These are phyloP conservation scores for Curvularia sp. DNA, from an alignment of 2,329 filamentous ascomycete genomes.

Conservation along the genomic window DNA sequence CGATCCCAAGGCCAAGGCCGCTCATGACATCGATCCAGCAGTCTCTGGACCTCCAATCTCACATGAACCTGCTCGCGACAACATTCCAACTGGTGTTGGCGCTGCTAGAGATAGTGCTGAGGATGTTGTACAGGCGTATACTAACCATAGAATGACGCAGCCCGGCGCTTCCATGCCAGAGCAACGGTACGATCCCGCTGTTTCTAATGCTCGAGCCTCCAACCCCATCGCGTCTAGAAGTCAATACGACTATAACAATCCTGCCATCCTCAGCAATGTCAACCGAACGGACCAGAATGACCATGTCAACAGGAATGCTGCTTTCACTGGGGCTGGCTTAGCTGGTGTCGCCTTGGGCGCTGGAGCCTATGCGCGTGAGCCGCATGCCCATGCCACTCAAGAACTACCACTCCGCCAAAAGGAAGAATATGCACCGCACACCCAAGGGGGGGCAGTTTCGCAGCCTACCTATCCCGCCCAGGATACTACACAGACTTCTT, in stretches of 20 bases:
- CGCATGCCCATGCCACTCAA: slow-evolving; percentile 19
- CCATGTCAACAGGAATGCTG: slow-evolving; percentile 33
- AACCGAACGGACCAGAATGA: slow-evolving; percentile 25
- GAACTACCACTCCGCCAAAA: slow-evolving; percentile 19
- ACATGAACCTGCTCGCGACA: slow-evolving; percentile 13
- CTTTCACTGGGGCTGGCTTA: slow-evolving; percentile 29
- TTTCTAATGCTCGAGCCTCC: slow-evolving; percentile 30
- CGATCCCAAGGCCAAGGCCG: slow-evolving; percentile 25
- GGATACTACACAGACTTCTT: slow-evolving; percentile 8
- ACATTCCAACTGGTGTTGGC: slow-evolving; percentile 30
- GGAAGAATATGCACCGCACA: slow-evolving; percentile 14
- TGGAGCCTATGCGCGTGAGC: slow-evolving; percentile 21
- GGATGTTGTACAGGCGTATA: slow-evolving; percentile 40
- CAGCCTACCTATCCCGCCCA: slow-evolving; percentile 11
- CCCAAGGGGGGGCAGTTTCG: slow-evolving; percentile 4
- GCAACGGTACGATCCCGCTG: slow-evolving; percentile 41
- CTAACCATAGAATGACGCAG: slow-evolving; percentile 40
- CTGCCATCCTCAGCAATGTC: slow-evolving; percentile 15
- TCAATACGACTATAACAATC: slow-evolving; percentile 30
- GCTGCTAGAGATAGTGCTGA: slow-evolving; percentile 45
- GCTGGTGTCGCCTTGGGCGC: slow-evolving; percentile 26
- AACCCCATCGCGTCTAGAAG: slow-evolving; percentile 25
- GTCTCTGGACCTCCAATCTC: slow-evolving; percentile 19
- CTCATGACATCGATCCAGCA: slow-evolving; percentile 14
- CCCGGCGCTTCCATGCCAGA: slow-evolving; percentile 39